Percentiles rank a stretch among this genome's conserved stretches.
These are phyloP conservation scores for Sanguinoderma infundibulare DNA, from an alignment of 1,284 basidiomycete genomes.

Conservation along the genomic window DNA sequence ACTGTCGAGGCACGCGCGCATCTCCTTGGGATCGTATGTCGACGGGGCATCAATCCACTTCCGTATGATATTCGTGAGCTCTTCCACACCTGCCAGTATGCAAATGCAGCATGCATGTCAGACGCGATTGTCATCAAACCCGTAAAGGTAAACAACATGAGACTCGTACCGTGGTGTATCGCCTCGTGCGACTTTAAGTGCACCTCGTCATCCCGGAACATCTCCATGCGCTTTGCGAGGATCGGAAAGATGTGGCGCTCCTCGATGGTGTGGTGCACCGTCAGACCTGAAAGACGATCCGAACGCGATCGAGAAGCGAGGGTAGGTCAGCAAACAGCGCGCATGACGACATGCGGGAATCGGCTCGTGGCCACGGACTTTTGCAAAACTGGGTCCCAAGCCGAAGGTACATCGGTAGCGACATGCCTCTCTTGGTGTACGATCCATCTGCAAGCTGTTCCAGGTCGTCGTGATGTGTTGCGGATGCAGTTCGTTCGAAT, in stretches of 20 bases:
- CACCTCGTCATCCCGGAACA: conserved; percentile 55
- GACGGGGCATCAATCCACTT: conserved; percentile 53
- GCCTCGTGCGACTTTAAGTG: conserved; percentile 65
- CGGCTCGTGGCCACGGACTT: conserved; percentile 3
- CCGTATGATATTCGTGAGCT: conserved; percentile 50
- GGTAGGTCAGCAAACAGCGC: not conserved
- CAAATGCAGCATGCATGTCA: not conserved
- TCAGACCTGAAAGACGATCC: conserved; percentile 45
- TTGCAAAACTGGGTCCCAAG: conserved; percentile 28
- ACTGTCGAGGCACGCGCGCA: conserved; percentile 63
- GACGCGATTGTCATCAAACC: not conserved
- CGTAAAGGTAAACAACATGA: not conserved
- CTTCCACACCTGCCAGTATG: conserved; percentile 52
- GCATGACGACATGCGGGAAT: not conserved
- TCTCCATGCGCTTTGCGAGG: conserved; percentile 63
- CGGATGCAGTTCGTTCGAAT: not conserved
- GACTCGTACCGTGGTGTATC: conserved; percentile 64
- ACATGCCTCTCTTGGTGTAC: conserved; percentile 33
- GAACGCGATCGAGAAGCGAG: not conserved
- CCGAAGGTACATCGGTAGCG: conserved; percentile 32
- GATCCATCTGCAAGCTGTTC: conserved; percentile 37
- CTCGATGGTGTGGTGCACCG: conserved; percentile 71
- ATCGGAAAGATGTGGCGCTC: conserved; percentile 68
- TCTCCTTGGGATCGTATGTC: conserved; percentile 58
- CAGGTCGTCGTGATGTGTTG: not conserved